Conservation (phyloP, 345 rosid species). For the Excoecaria cochinchinensis region DNA sequence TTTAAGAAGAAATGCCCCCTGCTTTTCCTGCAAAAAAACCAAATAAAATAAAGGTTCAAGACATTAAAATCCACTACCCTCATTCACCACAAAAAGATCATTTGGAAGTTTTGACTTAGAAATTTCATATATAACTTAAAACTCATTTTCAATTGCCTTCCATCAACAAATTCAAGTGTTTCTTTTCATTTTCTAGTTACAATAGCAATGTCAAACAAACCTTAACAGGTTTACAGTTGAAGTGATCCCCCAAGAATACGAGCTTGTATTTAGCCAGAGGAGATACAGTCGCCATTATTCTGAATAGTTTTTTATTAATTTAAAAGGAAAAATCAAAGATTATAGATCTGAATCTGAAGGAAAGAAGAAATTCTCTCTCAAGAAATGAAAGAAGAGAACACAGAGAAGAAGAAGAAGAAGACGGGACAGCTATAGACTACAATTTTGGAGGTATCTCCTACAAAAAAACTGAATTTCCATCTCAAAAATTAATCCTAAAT, state of each 20-base stretch:
- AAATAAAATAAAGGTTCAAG: too few species aligned
- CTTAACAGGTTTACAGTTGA: background rate
- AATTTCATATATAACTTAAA: too few species aligned
- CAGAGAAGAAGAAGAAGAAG: constrained; percentile 4
- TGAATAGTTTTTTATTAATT: background rate
- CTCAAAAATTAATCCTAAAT: too few species aligned
- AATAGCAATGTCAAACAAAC: background rate
- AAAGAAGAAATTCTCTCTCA: constrained; percentile 1
- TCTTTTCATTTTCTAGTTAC: too few species aligned
- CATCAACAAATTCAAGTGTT: too few species aligned
- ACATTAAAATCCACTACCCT: too few species aligned
- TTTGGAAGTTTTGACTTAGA: too few species aligned
- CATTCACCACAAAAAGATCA: too few species aligned
- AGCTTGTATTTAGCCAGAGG: constrained; percentile 32
- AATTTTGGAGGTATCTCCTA: too few species aligned
- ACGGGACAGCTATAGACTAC: background rate
- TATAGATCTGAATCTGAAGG: background rate
- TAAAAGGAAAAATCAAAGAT: background rate
- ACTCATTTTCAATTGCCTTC: too few species aligned
- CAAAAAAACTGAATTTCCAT: too few species aligned
- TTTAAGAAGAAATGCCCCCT: background rate
- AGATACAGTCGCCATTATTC: constrained; percentile 22
- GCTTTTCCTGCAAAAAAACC: background rate
- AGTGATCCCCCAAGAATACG: constrained; percentile 32
- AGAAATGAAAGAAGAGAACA: background rate